Conservation (phyloP, 768 basidiomycete species). For the Boletus bicolor region DNA sequence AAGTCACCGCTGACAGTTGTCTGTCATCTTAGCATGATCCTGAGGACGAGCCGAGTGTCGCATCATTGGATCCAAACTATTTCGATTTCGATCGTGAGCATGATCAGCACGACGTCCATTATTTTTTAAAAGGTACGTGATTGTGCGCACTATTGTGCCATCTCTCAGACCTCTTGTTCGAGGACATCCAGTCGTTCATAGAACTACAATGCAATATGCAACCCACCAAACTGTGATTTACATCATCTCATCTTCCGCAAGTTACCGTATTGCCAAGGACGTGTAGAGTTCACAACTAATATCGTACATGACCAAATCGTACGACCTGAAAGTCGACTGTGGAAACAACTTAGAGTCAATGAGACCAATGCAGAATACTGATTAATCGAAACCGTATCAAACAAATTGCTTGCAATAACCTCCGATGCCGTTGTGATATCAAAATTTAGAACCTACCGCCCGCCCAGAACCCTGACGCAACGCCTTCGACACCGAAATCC, state of each 20-base stretch:
- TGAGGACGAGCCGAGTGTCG: slow-evolving; percentile 83
- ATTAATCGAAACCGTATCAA: slow-evolving; percentile 9
- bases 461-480: slow-evolving; percentile 71
- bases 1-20: slow-evolving; percentile 1
- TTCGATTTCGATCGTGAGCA: slow-evolving; percentile 85
- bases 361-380: slow-evolving; percentile 4
- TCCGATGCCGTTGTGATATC: background rate
- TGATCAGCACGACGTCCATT: background rate
- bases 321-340: slow-evolving; percentile 9
- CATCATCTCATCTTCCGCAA: background rate
- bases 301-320: slow-evolving; percentile 21
- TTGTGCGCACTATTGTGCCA: background rate
- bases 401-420: slow-evolving; percentile 3
- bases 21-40: slow-evolving; percentile 63
- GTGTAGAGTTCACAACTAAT: slow-evolving; percentile 9
- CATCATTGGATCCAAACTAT: slow-evolving; percentile 77
- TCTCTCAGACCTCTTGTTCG: slow-evolving; percentile 62
- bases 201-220: background rate
- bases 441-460: slow-evolving; percentile 41
- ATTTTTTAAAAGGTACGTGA: slow-evolving; percentile 45
- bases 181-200: slow-evolving; percentile 76
- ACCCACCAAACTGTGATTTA: background rate
- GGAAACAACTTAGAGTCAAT: background rate
- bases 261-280: slow-evolving; percentile 1
- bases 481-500: slow-evolving; percentile 77